Percentiles rank a stretch among this genome's conserved stretches.
phyloP scores from a whole-genome alignment of 805 yeast species.

The Barnettozyma wickerhamii region DNA sequence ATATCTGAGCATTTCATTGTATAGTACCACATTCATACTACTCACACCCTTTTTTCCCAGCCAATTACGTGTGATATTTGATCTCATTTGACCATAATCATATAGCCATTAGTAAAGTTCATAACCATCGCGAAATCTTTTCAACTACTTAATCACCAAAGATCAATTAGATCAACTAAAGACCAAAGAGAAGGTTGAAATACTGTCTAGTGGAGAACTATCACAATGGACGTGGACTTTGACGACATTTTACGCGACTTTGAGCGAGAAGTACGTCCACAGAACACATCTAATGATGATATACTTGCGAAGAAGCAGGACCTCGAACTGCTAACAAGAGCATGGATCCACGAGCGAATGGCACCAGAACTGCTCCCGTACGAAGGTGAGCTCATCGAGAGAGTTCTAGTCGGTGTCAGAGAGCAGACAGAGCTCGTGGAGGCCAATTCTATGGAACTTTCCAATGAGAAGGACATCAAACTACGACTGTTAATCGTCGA shows the following conservation, averaged over 20 bases:
- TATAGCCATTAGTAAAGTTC: too few relatives aligned
- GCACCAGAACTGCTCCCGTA: conserved; percentile 85
- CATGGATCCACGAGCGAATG: conserved; percentile 83
- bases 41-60: too few relatives aligned
- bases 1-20: too few relatives aligned
- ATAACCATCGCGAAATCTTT: too few relatives aligned
- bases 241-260: conserved; percentile 70
- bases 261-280: conserved; percentile 41
- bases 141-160: too few relatives aligned
- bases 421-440: conserved; percentile 73
- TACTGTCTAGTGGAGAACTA: too few relatives aligned
- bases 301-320: conserved; percentile 31
- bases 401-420: conserved; percentile 56
- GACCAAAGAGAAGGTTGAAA: too few relatives aligned
- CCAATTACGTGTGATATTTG: too few relatives aligned
- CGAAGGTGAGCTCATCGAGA: conserved; percentile 52
- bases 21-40: too few relatives aligned
- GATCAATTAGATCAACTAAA: too few relatives aligned
- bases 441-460: conserved; percentile 69
- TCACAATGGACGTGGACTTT: conserved; percentile 35
- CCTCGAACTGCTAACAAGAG: conserved; percentile 42
- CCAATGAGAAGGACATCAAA: conserved; percentile 62
- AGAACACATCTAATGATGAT: conserved; percentile 10
- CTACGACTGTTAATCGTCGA: conserved; percentile 81
- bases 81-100: too few relatives aligned